These are phyloP conservation scores for Quercus gilva DNA, from an alignment of 306 rosid species.

Conservation along the genomic window DNA sequence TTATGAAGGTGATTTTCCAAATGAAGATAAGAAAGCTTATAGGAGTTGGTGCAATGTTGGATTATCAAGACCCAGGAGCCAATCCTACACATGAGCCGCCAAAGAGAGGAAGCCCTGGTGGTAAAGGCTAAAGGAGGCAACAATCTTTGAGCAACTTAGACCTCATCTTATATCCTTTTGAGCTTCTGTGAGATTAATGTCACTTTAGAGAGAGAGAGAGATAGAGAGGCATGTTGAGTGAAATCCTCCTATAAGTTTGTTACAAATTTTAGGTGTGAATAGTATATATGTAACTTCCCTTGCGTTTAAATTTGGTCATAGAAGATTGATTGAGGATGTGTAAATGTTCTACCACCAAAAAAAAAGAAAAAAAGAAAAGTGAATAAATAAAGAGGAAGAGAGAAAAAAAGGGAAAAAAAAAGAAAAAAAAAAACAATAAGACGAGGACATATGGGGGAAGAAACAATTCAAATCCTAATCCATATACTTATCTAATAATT, in stretches of 20 bases:
- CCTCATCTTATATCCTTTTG: not conserved
- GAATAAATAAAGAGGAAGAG: no score
- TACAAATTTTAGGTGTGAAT: not conserved
- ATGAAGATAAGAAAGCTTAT: slow-evolving; percentile 40
- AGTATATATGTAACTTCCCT: not conserved
- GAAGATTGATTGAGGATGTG: no score
- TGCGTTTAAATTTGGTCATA: not conserved
- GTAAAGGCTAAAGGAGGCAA: slow-evolving; percentile 22
- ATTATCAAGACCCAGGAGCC: slow-evolving; percentile 42
- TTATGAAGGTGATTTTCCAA: slow-evolving; percentile 9
- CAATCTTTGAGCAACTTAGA: not conserved
- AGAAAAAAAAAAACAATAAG: no score
- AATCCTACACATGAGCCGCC: slow-evolving; percentile 49
- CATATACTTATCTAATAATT: no score
- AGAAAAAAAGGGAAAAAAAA: no score
- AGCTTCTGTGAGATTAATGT: not conserved
- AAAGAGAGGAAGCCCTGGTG: slow-evolving; percentile 27
- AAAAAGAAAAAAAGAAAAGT: no score
- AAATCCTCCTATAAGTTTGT: not conserved
- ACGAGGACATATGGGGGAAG: no score
- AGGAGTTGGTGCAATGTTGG: slow-evolving; percentile 36
- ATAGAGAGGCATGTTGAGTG: not conserved
- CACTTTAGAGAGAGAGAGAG: not conserved
- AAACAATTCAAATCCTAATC: no score
- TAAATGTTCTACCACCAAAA: no score